phyloP scores from a whole-genome alignment of 805 yeast genomes.

The Wickerhamomyces queroliae region DNA sequence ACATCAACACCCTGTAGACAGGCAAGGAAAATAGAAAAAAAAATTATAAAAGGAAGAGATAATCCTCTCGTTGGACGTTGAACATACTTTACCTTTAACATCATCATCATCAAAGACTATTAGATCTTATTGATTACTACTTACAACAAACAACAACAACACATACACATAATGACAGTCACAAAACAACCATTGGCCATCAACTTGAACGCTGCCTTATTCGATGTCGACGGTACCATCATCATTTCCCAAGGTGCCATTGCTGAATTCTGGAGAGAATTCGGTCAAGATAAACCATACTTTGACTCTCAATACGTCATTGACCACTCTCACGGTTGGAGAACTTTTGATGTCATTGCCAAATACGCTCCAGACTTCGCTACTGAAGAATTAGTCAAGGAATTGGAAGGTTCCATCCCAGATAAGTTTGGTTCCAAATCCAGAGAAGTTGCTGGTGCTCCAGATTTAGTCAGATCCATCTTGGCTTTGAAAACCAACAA shows the following conservation, averaged over 20 bases:
- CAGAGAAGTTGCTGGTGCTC: conserved; percentile 71
- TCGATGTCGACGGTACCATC: conserved; percentile 84
- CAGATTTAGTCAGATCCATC: conserved; percentile 49
- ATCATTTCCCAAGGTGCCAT: conserved; percentile 78
- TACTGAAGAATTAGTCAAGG: conserved; percentile 51
- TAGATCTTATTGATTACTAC: neutral
- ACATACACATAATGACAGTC: conserved; percentile 1
- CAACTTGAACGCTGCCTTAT: conserved; percentile 45
- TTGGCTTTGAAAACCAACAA: conserved; percentile 22
- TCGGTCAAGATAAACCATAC: conserved; percentile 60
- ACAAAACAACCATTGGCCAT: conserved; percentile 25
- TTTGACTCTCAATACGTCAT: conserved; percentile 68
- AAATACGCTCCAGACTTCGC: conserved; percentile 73
- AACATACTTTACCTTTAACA: too few relatives aligned
- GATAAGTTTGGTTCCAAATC: conserved; percentile 67
- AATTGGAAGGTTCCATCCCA: conserved; percentile 67
- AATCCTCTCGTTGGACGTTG: too few relatives aligned
- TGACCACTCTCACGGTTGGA: conserved; percentile 73
- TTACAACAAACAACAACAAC: conserved; percentile 2
- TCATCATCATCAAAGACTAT: too few relatives aligned
- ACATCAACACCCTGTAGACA: too few relatives aligned
- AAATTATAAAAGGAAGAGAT: too few relatives aligned
- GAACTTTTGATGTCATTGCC: conserved; percentile 72
- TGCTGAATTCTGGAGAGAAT: conserved; percentile 74
- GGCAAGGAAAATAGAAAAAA: too few relatives aligned